phyloP scores from a whole-genome alignment of 1,284 basidiomycete genomes.

The Amylostereum areolatum region DNA sequence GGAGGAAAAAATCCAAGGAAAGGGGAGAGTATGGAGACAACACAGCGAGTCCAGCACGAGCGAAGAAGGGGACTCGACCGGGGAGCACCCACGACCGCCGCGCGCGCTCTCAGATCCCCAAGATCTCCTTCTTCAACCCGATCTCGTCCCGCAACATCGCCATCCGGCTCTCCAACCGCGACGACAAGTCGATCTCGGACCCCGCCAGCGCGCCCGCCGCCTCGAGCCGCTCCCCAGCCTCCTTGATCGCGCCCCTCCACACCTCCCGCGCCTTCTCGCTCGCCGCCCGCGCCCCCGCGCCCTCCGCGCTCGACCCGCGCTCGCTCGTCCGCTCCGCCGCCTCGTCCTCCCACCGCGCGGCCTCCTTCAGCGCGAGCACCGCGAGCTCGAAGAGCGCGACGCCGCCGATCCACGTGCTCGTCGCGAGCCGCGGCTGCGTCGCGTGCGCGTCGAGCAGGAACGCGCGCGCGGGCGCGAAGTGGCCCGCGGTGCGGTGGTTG shows the following conservation, averaged over 20 bases:
- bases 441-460: slow-evolving; percentile 47
- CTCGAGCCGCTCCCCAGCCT: slow-evolving; percentile 45
- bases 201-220: slow-evolving; percentile 43
- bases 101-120: slow-evolving; percentile 21
- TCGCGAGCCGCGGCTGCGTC: slow-evolving; percentile 31
- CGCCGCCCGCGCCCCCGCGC: slow-evolving; percentile 13
- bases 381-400: slow-evolving; percentile 64
- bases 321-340: slow-evolving; percentile 6
- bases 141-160: slow-evolving; percentile 70
- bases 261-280: slow-evolving; percentile 19
- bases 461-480: slow-evolving; percentile 35
- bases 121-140: slow-evolving; percentile 45
- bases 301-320: slow-evolving; percentile 7
- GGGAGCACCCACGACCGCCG: too few species aligned
- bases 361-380: slow-evolving; percentile 56
- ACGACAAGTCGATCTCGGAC: slow-evolving; percentile 55
- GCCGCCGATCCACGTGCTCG: slow-evolving; percentile 62
- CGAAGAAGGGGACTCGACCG: too few species aligned
- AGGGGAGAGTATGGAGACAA: too few species aligned
- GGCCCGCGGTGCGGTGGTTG: slow-evolving; percentile 49
- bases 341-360: slow-evolving; percentile 25
- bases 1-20: too few species aligned
- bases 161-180: slow-evolving; percentile 62
- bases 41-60: too few species aligned
- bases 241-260: slow-evolving; percentile 46